phyloP scores from a whole-genome alignment of 768 basidiomycete species.

The Phylloporus rhodoxanthus region DNA sequence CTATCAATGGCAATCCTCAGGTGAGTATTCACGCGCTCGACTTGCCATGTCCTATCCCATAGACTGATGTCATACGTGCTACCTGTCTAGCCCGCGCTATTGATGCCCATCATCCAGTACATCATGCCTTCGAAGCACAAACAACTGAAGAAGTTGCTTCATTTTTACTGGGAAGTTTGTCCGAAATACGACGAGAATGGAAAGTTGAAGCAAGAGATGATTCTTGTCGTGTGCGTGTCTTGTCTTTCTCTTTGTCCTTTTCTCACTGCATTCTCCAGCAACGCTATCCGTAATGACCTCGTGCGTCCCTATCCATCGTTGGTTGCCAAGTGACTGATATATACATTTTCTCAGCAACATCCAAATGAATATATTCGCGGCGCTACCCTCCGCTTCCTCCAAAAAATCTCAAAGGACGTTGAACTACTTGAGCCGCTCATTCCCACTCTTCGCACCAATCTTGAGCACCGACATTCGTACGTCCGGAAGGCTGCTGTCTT shows the following conservation, averaged over 20 bases:
- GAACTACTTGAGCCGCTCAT: constrained; percentile 95
- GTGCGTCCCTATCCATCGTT: constrained; percentile 40
- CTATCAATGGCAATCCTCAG: constrained; percentile 91
- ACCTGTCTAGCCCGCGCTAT: constrained; percentile 62
- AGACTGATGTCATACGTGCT: not conserved
- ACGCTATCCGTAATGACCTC: constrained; percentile 96
- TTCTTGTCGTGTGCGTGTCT: constrained; percentile 83
- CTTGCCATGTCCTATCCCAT: not conserved
- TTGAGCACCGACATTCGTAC: constrained; percentile 96
- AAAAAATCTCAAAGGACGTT: constrained; percentile 88
- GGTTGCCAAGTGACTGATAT: not conserved
- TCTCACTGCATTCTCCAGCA: constrained; percentile 42
- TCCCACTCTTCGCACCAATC: constrained; percentile 86
- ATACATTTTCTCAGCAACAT: constrained; percentile 67
- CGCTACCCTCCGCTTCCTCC: constrained; percentile 91
- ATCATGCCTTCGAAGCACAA: constrained; percentile 94
- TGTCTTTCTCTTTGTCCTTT: constrained; percentile 5
- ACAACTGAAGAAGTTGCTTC: constrained; percentile 92
- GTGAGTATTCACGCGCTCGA: constrained; percentile 38
- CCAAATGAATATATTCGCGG: constrained; percentile 99
- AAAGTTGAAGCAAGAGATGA: constrained; percentile 99
- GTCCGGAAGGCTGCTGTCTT: constrained; percentile 99
- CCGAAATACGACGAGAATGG: constrained; percentile 96
- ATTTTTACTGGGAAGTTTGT: constrained; percentile 97
- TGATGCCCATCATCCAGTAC: constrained; percentile 99